These are phyloP conservation scores for Craterostigma plantagineum DNA, from an alignment of 257 asterid species.

Conservation along the genomic window DNA sequence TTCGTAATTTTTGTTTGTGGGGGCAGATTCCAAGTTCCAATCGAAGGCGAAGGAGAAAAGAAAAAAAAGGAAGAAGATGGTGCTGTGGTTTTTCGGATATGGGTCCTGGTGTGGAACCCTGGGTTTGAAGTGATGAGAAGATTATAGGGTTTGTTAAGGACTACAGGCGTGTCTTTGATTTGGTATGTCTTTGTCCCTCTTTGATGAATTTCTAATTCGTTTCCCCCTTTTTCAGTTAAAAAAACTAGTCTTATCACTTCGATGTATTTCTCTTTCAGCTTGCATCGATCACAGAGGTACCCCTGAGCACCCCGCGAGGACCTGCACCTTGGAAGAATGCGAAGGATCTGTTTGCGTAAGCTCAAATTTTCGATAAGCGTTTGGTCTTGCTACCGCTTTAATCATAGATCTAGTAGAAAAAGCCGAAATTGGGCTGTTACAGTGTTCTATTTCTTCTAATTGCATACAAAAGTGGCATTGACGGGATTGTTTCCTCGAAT, in stretches of 20 bases:
- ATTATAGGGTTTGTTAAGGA: conserved; percentile 66
- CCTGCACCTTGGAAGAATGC: conserved; percentile 74
- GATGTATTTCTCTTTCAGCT: conserved; percentile 24
- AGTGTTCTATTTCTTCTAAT: too few relatives aligned
- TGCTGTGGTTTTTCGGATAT: conserved; percentile 76
- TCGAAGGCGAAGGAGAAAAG: too few relatives aligned
- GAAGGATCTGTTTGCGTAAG: conserved; percentile 71
- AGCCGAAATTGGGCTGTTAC: background rate
- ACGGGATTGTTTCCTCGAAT: conserved; percentile 1
- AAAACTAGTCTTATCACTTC: too few relatives aligned
- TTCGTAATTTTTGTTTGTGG: too few relatives aligned
- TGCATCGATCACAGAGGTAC: conserved; percentile 97
- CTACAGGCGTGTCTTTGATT: conserved; percentile 76
- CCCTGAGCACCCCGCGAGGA: conserved; percentile 92
- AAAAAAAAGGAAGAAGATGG: conserved; percentile 50
- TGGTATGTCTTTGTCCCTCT: conserved; percentile 27
- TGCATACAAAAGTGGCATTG: background rate
- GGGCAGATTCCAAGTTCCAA: too few relatives aligned
- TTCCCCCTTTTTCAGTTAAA: too few relatives aligned
- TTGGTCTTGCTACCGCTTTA: background rate
- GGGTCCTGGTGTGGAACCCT: conserved; percentile 97
- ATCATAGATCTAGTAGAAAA: background rate
- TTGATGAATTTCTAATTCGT: background rate
- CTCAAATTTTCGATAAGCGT: conserved; percentile 1
- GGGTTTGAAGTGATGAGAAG: conserved; percentile 83